phyloP scores from a whole-genome alignment of 2,329 filamentous ascomycete species.

The Diaporthe citriasiana region DNA sequence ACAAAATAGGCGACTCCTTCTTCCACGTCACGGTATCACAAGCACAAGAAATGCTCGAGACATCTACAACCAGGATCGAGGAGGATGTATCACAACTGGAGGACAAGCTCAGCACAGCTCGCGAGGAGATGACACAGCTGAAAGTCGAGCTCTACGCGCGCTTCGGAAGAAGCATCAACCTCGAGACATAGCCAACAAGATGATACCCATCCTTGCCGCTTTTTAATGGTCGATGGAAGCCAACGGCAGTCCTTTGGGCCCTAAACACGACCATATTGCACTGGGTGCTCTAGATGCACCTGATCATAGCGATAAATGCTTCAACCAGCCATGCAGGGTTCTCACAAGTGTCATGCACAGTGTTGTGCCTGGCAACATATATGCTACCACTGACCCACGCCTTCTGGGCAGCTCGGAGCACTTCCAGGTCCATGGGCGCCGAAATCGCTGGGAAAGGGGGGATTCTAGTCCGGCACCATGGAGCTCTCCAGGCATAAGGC shows the following conservation, averaged over 20 bases:
- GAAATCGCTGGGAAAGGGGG: neutral
- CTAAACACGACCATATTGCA: neutral
- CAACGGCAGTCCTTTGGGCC: too few species aligned
- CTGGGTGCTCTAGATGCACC: neutral
- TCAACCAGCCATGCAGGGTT: neutral
- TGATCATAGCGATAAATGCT: neutral
- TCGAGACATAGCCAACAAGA: slow-evolving; percentile 77
- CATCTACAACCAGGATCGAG: slow-evolving; percentile 80
- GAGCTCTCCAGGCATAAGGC: neutral
- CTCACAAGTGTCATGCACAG: neutral
- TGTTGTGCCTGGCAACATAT: neutral
- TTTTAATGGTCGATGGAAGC: neutral
- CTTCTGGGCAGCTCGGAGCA: neutral
- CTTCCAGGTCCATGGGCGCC: neutral
- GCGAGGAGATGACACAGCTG: slow-evolving; percentile 89
- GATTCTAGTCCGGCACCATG: neutral
- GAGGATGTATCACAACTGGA: slow-evolving; percentile 82
- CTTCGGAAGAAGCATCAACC: slow-evolving; percentile 96
- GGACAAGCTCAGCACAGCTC: slow-evolving; percentile 79
- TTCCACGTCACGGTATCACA: slow-evolving; percentile 87
- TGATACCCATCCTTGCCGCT: neutral
- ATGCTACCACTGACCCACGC: neutral
- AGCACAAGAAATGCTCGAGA: slow-evolving; percentile 86
- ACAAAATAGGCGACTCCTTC: slow-evolving; percentile 97
- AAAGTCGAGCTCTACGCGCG: slow-evolving; percentile 95